Evolutionary conservation across 2,329 filamentous ascomycete genomes (phyloP), one percentile per base, ranked within the genome.

Genomic region (Colletotrichum cordylinicola): DNA sequence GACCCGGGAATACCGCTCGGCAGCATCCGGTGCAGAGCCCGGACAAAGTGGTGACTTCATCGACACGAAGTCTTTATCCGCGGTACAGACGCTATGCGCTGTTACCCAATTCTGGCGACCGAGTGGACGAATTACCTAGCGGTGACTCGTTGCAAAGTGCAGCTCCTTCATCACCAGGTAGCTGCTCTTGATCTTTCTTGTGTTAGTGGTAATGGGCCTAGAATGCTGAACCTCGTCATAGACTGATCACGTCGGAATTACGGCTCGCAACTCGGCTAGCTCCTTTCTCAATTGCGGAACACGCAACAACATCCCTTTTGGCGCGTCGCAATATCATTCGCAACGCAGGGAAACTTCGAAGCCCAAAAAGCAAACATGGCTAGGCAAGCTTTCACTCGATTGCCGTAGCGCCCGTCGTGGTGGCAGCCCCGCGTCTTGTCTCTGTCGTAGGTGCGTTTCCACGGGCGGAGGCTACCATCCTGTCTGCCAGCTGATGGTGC

Each of bases 31-130:
- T 31, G 39, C 15, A 66, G 24, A 35, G 39, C 55, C 68, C 62
- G 67, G 43, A 24, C 39, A 56, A 61, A 77, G 68, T 72, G 75
- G 64, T 77, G 75, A 77, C 75, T 77, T 77, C 75, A 77, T 77
- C 64, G 72, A 67, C 27, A 62, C 31, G 64, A 21, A 74, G 16
- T 68, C 18, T 16, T 35, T 55, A 52, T 18, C 5, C 16, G 21
- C 35, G 61, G 33, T 5, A 27, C 31, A 61, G 58, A 61, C 18
- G 18, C 58, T 52, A 52, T 52, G 43, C 21, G 12, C 29, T 61
- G 27, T 33, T 29, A 61, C 29, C 58, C 12, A 31, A 61, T 21
- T 61, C 2, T 35, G 6, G 9, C 33, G 21, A 64, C 33, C n/a
- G 58, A 18, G 29, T 61, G 43, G 43, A 52, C 43, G 43, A 52